Percentiles rank a stretch among this genome's conserved stretches.
Evolutionary conservation across 345 rosid species (phyloP).

Genomic region (Moringa oleifera): DNA sequence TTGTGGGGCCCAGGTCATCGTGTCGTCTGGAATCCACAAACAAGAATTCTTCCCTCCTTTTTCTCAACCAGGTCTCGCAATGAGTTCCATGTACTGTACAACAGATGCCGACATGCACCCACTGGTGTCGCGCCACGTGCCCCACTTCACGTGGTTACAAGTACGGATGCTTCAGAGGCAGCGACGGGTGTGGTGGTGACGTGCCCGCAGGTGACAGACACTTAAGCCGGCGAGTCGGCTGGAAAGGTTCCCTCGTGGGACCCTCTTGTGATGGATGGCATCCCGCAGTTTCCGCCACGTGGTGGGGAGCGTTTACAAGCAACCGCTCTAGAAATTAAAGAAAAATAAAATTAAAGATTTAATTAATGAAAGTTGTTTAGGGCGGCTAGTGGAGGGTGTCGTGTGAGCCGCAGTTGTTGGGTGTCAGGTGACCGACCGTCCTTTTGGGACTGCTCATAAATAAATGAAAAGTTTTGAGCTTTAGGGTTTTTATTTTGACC

Average conservation of each 20-base stretch:
- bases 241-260: background rate
- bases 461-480: too few species aligned
- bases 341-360: too few species aligned
- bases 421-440: background rate
- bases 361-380: background rate
- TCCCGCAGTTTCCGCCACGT: constrained; percentile 7
- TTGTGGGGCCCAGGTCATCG: constrained; percentile 32
- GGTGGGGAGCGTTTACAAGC: background rate
- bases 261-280: background rate
- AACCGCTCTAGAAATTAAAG: background rate
- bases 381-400: constrained; percentile 1
- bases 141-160: constrained; percentile 15
- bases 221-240: constrained; percentile 29
- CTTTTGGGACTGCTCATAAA: too few species aligned
- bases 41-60: constrained; percentile 20
- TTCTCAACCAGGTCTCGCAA: background rate
- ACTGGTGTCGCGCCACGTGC: constrained; percentile 12
- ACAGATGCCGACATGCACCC: constrained; percentile 16
- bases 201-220: constrained; percentile 23
- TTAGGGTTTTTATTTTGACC: too few species aligned
- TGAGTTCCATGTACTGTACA: constrained; percentile 6
- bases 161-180: constrained; percentile 2
- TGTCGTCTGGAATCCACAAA: constrained; percentile 50
- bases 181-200: constrained; percentile 16
- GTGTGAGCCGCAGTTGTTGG: background rate